These are phyloP conservation scores for Talaromyces sp. DNA, from an alignment of 2,329 filamentous ascomycete genomes.

Conservation along the genomic window DNA sequence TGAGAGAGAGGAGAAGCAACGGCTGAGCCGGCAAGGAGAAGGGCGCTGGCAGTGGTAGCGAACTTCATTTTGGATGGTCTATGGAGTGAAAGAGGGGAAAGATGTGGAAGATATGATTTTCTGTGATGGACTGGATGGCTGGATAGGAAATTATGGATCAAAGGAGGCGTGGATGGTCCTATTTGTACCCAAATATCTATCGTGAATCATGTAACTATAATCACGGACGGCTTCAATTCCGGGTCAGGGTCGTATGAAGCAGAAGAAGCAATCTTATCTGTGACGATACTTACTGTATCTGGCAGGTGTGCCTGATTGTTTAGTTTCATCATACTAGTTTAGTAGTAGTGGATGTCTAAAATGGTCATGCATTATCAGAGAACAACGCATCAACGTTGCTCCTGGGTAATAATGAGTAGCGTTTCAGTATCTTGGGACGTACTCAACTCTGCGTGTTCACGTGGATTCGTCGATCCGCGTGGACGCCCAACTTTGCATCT, in stretches of 20 bases:
- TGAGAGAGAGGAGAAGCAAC: constrained; percentile 45
- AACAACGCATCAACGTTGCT: neutral
- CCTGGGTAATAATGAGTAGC: neutral
- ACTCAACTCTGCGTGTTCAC: neutral
- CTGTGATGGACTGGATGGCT: neutral
- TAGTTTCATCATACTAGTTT: constrained; percentile 1
- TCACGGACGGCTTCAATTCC: neutral
- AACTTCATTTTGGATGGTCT: constrained; percentile 47
- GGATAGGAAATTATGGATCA: neutral
- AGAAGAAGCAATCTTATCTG: neutral
- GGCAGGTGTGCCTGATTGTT: neutral
- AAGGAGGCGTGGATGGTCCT: neutral
- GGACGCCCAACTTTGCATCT: neutral
- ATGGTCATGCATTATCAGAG: neutral
- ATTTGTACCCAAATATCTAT: constrained; percentile 1
- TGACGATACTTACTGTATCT: constrained; percentile 2
- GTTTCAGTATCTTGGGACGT: neutral
- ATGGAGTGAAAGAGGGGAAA: neutral
- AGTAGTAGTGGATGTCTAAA: neutral
- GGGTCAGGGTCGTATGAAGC: neutral
- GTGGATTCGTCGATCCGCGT: neutral
- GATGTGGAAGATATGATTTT: neutral
- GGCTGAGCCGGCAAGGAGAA: constrained; percentile 39
- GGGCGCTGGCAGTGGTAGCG: constrained; percentile 29
- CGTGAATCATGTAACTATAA: neutral